Evolutionary conservation across 768 basidiomycete genomes (phyloP), one percentile per base, ranked within the genome.

Genomic region (Rhizopogon salebrosus): DNA sequence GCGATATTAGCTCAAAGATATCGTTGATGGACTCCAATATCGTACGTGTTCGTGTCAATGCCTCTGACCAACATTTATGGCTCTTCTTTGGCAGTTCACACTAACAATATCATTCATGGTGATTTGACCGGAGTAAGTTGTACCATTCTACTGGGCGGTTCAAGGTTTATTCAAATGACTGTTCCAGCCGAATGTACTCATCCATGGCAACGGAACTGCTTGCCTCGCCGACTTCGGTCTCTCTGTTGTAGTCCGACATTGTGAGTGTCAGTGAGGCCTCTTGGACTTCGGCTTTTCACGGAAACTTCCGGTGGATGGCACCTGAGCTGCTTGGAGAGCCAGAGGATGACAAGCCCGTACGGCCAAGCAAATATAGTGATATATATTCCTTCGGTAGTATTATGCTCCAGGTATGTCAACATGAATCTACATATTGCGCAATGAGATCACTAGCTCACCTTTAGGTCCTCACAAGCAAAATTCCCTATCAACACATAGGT

Each of bases 311-410:
- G 0, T 77, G 75, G 75, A 69, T 75, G 6, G 76, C 75, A 45
- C 61, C 73, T 0, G 57, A 68, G 20, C 60, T 77, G 1, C 75
- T 71, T 53, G 36, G 27, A 9, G 16, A 49, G 29, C 9, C 29
- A 2, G 18, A 26, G 1, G 11, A 48, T 20, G 51, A 31, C 24
- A 7, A 22, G 13, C 41, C 24, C 16, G 9, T 26, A 41, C 41
- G 41, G 6, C 41, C 41, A 41, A 41, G 41, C 41, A n/a, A n/a
- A 9, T 58, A 14, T 23, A 74, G 65, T 48, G 77, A 78, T 60
- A 69, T 77, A 11, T 78, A 69, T 8, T 76, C 75, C 0, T 74
- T 73, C 50, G 75, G 75, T 5, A 70, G 73, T 57, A 68, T 75
- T 14, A 59, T 60, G 31, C 20, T 51, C 13, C 54, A 55, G 49